These are phyloP conservation scores for Cladosporium colombiae DNA, from an alignment of 2,329 filamentous ascomycete species.

Conservation along the genomic window DNA sequence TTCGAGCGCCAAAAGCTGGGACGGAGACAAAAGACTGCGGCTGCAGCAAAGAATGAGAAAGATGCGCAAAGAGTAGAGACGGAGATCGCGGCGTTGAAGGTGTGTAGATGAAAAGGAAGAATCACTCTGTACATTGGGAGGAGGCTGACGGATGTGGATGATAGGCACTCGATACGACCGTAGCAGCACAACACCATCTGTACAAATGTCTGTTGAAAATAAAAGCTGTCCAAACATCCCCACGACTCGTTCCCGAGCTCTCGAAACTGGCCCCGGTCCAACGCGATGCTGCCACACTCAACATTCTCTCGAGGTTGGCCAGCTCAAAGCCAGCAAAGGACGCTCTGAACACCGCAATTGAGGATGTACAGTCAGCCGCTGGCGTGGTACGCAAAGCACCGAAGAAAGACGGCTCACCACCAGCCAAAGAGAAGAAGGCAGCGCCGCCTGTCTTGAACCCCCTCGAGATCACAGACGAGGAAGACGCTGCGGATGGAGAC, in stretches of 20 bases:
- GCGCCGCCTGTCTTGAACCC: conserved; percentile 6
- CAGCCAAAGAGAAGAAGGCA: conserved; percentile 1
- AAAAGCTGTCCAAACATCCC: conserved; percentile 57
- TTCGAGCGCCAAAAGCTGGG: conserved; percentile 76
- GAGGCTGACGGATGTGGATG: conserved; percentile 12
- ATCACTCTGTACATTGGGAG: neutral
- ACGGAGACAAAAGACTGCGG: conserved; percentile 60
- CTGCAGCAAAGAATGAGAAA: conserved; percentile 45
- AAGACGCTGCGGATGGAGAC: conserved; percentile 9
- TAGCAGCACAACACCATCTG: conserved; percentile 55
- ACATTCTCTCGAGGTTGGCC: conserved; percentile 61
- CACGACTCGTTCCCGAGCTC: conserved; percentile 47
- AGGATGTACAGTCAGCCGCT: conserved; percentile 44
- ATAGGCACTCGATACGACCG: conserved; percentile 53
- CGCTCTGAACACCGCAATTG: conserved; percentile 50
- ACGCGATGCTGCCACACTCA: conserved; percentile 51
- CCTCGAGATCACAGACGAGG: conserved; percentile 14
- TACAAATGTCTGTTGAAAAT: conserved; percentile 58
- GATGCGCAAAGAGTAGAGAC: conserved; percentile 62
- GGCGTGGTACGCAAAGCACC: conserved; percentile 28
- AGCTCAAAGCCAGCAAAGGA: conserved; percentile 61
- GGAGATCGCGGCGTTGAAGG: conserved; percentile 62
- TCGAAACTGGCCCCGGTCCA: conserved; percentile 43
- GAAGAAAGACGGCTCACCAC: neutral
- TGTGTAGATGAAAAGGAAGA: conserved; percentile 30